Evolutionary conservation across 129 eudicot species (phyloP), one percentile per base, ranked within the genome.

Genomic region (Cynara cardunculus): DNA sequence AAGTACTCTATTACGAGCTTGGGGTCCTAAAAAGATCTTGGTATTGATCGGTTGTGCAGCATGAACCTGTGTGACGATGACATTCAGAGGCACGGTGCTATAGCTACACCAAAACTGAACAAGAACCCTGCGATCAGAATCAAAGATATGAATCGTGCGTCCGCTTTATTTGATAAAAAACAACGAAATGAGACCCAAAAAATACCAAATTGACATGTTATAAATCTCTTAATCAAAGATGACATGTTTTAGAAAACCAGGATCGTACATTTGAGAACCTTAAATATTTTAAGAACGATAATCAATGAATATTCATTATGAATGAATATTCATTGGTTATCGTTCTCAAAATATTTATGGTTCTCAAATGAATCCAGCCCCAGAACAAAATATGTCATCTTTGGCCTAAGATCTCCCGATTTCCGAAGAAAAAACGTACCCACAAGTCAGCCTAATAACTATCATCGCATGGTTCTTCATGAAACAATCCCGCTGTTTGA

Each of bases 41-140:
- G 59, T 7, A 71, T 82, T 0, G 0, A 71, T 25, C 28, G 18
- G 66, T 76, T 19, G 14, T 21, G 37, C 7, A 35, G 16, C 16
- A 30, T 25, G 22, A 30, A 93, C 99, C 96, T 89, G 94, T 34
- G 98, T 86, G 78, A 96, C 87, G 8, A 96, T 82, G 21, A 96
- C 95, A 71, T 94, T 96, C 64, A 93, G 84, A 64, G 98, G 98
- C 41, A 93, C 95, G 2, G 99, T 96, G 88, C 94, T 91, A 64
- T 91, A 89, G 94, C 99, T 96, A 73, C 99, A 96, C 99, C 99
- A 96, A 80, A 96, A 91, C 79, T 96, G 99, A 85, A 96, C 97
- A 31, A 96, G 74, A 70, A 96, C 78, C 90, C 99, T 96, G 94
- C 86, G 83, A 7, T 31, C 69, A 71, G 25, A 68, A 61, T 69